A percentile compares a stretch with the other conserved stretches of the same genome.
Evolutionary conservation across 139 green algal species (phyloP).

Genomic region (Gonium pectorale): DNA sequence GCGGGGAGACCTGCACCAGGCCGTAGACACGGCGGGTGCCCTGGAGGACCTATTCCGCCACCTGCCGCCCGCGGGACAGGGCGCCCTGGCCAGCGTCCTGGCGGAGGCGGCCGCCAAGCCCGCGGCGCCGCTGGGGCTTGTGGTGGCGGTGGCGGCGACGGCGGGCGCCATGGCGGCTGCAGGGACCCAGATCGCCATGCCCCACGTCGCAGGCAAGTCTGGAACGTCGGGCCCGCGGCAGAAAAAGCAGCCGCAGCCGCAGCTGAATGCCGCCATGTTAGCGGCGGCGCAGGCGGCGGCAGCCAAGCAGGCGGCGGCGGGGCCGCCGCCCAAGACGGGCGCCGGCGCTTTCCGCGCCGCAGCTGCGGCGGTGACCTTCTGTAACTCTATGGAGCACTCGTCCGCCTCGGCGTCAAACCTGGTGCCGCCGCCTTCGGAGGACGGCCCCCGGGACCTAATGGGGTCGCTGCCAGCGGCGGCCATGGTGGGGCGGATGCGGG

Average conservation of each 20-base stretch:
- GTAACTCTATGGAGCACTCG: background rate
- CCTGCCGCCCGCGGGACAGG: slow-evolving; percentile 10
- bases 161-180: slow-evolving; percentile 25
- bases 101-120: slow-evolving; percentile 38
- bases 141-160: slow-evolving; percentile 29
- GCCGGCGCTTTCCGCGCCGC: background rate
- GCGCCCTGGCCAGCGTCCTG: slow-evolving; percentile 27
- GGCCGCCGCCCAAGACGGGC: background rate
- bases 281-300: background rate
- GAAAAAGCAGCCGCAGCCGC: slow-evolving; percentile 36
- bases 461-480: slow-evolving; percentile 1
- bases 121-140: slow-evolving; percentile 26
- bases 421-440: no score
- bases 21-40: slow-evolving; percentile 30
- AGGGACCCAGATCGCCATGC: background rate
- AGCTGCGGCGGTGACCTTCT: background rate
- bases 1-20: slow-evolving; percentile 22
- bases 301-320: background rate
- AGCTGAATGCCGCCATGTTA: background rate
- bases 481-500: slow-evolving; percentile 40
- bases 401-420: no score
- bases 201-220: background rate
- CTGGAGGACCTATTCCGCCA: slow-evolving; percentile 36
- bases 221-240: slow-evolving; percentile 19
- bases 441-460: slow-evolving; percentile 3